Base-by-base conservation (phyloP, 371 early-diverging fungal genomes). In the Agmasoma carcini region DNA sequence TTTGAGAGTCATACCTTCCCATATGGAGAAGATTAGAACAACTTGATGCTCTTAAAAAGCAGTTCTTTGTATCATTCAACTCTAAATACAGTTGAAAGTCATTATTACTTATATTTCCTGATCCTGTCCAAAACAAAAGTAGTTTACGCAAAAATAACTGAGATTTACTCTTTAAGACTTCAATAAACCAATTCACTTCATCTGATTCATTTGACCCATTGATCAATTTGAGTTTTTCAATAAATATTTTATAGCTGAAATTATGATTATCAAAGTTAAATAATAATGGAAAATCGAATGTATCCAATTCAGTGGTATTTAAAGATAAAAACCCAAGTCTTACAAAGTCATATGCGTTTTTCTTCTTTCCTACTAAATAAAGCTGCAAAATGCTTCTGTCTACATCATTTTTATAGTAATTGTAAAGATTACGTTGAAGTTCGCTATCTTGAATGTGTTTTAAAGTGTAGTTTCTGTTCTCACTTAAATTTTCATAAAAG, bases 401-500 rank as follows among this genome's bases (percentile, higher is more conserved):
- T 36, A 6, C 11, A 36, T 27, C 6, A 31, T 31, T 2, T 2
- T 26, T 2, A 36, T 37, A 19, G 48, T 23, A 20, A 26, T 34
- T 26, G 31, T 15, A 17, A 15, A 68, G 9, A 34, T 19, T 12
- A 17, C 19, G 33, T 40, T 59, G 55, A 6, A 44, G 33, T 38
- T 52, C 26, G 11, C 34, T 37, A 47, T 68, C 63, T 48, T 62
- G 63, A 14, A 68, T 52, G 4, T 55, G 9, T 30, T 33, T 29
- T 1, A 58, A 2, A 1, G 41, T 41, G 33, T 34, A 63, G n/a
- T 48, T 59, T 45, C 41, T 47, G n/a, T n/a, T n/a, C 14, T 34
- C n/a, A n/a, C 62, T 26, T 12, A 68, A 23, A 55, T 56, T 58
- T 40, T 68, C 68, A 44, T 59, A 68, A 51, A 68, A 68, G 15